Conservation (phyloP, 257 asterid species). For the Thymus quinquecostatus region DNA sequence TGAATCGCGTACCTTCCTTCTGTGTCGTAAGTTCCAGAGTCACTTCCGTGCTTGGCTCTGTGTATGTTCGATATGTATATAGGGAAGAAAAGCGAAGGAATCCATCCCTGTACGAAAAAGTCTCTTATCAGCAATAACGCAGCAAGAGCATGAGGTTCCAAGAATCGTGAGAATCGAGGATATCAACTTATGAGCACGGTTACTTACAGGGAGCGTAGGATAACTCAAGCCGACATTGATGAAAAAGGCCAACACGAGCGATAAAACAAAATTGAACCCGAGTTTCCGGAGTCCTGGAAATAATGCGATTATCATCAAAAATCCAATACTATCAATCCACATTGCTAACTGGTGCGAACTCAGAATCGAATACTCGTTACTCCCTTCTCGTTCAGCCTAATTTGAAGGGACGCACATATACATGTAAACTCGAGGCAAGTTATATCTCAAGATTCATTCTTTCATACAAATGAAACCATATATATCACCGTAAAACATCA, state of each 20-base stretch:
- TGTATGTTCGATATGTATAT: constrained; percentile 66
- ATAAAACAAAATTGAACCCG: constrained; percentile 65
- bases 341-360: background rate
- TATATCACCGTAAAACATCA: background rate
- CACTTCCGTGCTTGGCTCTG: constrained; percentile 82
- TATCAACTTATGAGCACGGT: background rate
- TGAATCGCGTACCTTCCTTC: constrained; percentile 66
- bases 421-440: background rate
- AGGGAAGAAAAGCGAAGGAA: constrained; percentile 70
- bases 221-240: constrained; percentile 62
- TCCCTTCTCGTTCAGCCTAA: no score
- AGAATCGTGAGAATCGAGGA: background rate
- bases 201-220: constrained; percentile 69
- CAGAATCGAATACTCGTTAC: no score
- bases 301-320: background rate
- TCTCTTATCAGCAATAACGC: background rate
- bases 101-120: constrained; percentile 57
- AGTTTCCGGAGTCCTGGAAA: constrained; percentile 53
- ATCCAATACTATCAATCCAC: background rate
- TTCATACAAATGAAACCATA: background rate
- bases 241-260: constrained; percentile 44
- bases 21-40: constrained; percentile 61
- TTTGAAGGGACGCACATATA: background rate
- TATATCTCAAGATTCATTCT: background rate
- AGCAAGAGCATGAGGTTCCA: background rate